Base-by-base conservation (phyloP, 495 filamentous ascomycete species). In the Podospora appendiculata region DNA sequence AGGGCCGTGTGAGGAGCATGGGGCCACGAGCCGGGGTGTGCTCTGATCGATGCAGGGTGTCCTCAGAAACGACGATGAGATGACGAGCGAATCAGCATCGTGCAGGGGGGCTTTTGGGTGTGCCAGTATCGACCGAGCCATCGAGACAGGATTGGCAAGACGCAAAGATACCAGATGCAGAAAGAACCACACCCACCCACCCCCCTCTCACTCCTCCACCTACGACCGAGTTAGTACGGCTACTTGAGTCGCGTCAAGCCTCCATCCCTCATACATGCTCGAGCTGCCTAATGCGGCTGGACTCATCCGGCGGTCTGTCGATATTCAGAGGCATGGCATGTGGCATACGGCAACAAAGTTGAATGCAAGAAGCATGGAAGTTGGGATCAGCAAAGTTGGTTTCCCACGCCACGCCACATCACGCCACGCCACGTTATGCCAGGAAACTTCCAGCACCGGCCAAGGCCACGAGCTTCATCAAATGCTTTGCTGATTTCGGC, bases 1-100 rank as follows among this genome's bases (percentile, higher is more conserved):
- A 46, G 57, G 55, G 52, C 61, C 54, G 63, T 64, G 63, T 62
- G 63, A 51, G 47, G 51, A 53, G 43, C 46, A 41, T 32, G 43
- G 49, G 56, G 44, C 38, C 50, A 43, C 47, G 45, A 58, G 55
- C 44, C 44, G 40, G 53, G 60, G 60, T 53, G 54, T 58, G 58
- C 44, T 36, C 47, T 41, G 53, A 58, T 52, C 48, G 55, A 54
- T 51, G 60, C 55, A 60, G 53, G 45, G 51, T 47, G 56, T 61
- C 62, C 59, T 51, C 45, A 25, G 25, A 25, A 25, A 25, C 25
- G 42, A 47, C 45, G 45, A 45, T 47, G 39, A 41, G 51, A 43
- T 48, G 54, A 54, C 17, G 43, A 55, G 35, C 44, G 35, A 44
- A 35, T 44, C 45, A 45, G 50, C 48, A 19, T 56, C 47, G 59